Evolutionary conservation across 371 early-diverging fungal genomes (phyloP).

Genomic region (Rhizomucor miehei): DNA sequence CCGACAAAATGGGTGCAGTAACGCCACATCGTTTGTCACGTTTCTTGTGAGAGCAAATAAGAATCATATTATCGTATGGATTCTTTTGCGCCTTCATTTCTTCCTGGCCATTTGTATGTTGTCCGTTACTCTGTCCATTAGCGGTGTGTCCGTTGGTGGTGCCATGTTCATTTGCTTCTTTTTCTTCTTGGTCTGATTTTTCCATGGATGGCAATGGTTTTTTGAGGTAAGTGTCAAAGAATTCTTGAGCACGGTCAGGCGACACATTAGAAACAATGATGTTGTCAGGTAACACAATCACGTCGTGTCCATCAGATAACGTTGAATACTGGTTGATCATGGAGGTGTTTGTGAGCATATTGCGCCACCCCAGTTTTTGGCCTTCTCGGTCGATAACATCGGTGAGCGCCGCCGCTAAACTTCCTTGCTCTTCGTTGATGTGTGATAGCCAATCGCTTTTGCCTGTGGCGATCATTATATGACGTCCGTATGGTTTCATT

Average conservation of each 20-base stretch:
- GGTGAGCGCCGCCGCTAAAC: constrained; percentile 40
- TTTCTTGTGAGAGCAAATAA: constrained; percentile 78
- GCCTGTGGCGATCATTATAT: constrained; percentile 68
- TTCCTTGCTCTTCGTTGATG: constrained; percentile 57
- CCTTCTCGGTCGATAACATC: constrained; percentile 18
- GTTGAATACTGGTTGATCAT: constrained; percentile 26
- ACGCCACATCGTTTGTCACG: constrained; percentile 83
- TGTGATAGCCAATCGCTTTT: constrained; percentile 58
- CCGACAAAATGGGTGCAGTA: constrained; percentile 67
- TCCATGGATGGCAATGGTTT: constrained; percentile 41
- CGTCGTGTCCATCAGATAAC: constrained; percentile 25
- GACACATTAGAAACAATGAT: constrained; percentile 56
- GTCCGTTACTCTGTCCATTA: constrained; percentile 3
- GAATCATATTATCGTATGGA: constrained; percentile 50
- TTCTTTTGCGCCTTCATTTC: constrained; percentile 36
- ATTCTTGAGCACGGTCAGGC: constrained; percentile 38
- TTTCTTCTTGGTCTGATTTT: too few species aligned
- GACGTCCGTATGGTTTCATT: constrained; percentile 71
- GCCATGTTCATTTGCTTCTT: too few species aligned
- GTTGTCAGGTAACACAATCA: constrained; percentile 55
- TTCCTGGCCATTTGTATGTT: constrained; percentile 8
- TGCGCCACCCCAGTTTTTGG: constrained; percentile 23
- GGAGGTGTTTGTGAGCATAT: constrained; percentile 54
- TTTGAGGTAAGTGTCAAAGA: constrained; percentile 47
- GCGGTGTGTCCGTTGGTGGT: constrained; percentile 1